A percentile compares a stretch with the other conserved stretches of the same genome.
These are phyloP conservation scores for Didymella sp. DNA, from an alignment of 2,329 filamentous ascomycete species.

Conservation along the genomic window DNA sequence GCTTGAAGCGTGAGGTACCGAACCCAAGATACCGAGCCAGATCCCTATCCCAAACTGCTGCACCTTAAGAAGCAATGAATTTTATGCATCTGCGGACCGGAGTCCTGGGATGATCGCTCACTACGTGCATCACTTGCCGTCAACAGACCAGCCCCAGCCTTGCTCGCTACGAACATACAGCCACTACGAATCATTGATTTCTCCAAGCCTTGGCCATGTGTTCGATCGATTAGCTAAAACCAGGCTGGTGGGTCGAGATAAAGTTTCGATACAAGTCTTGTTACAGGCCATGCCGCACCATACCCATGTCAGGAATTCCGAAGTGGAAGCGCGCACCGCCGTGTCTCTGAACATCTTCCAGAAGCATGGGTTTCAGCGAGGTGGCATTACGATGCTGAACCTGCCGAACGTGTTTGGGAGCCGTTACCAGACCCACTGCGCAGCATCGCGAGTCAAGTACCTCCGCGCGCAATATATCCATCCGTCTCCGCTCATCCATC, in stretches of 20 bases:
- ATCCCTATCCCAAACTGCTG: slow-evolving; percentile 12
- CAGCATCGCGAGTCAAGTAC: slow-evolving; percentile 4
- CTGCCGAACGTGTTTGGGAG: slow-evolving; percentile 14
- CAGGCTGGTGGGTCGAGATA: slow-evolving; percentile 13
- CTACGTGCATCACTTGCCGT: neutral
- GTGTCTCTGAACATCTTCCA: slow-evolving; percentile 10
- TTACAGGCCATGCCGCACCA: slow-evolving; percentile 19
- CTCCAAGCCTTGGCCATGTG: slow-evolving; percentile 12
- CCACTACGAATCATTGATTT: neutral
- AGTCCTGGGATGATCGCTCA: slow-evolving; percentile 16
- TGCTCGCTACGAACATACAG: slow-evolving; percentile 3
- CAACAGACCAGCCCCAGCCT: slow-evolving; percentile 5
- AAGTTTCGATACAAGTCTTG: slow-evolving; percentile 16
- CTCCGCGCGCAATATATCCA: slow-evolving; percentile 15
- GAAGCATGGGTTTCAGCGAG: slow-evolving; percentile 16
- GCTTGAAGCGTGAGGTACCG: neutral
- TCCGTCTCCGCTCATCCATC: slow-evolving; percentile 3
- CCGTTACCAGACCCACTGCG: slow-evolving; percentile 1
- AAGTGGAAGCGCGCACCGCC: slow-evolving; percentile 3
- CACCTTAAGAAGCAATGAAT: neutral
- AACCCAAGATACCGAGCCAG: neutral
- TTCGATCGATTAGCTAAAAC: slow-evolving; percentile 5
- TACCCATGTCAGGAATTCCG: neutral
- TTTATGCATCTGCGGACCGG: slow-evolving; percentile 7
- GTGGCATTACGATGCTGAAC: slow-evolving; percentile 14